A percentile compares a stretch with the other conserved stretches of the same genome.
Conservation (phyloP, 768 basidiomycete genomes). For the Termitomyces sp. region DNA sequence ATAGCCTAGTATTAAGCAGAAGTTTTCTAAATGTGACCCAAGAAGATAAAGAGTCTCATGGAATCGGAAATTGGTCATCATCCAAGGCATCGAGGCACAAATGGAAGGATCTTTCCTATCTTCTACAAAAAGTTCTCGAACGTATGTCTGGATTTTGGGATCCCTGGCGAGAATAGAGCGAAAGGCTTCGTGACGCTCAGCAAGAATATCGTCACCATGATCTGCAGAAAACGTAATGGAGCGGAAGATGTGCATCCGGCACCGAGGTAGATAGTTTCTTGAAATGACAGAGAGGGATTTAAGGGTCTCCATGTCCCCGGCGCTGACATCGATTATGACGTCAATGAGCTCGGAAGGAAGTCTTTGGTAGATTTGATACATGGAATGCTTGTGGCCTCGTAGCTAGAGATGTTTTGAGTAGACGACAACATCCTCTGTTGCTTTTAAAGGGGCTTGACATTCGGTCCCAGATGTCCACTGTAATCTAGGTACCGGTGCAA, state of each 20-base stretch:
- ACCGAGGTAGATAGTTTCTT: too few relatives aligned
- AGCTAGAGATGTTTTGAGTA: background rate
- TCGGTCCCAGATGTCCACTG: background rate
- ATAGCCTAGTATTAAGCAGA: background rate
- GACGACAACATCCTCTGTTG: background rate
- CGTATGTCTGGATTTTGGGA: background rate
- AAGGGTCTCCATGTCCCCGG: background rate
- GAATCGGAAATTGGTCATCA: background rate
- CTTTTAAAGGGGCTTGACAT: background rate
- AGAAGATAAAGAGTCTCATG: too few relatives aligned
- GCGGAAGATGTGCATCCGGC: too few relatives aligned
- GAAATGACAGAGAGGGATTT: background rate
- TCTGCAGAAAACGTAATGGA: constrained; percentile 1
- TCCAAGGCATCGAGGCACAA: background rate
- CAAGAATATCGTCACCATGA: background rate
- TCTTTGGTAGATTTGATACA: background rate
- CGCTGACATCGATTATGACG: constrained; percentile 2
- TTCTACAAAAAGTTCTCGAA: background rate
- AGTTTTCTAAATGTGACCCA: background rate
- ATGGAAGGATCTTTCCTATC: background rate
- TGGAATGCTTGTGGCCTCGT: too few relatives aligned
- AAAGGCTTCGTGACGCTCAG: background rate
- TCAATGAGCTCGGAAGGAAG: too few relatives aligned
- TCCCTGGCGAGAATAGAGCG: background rate
- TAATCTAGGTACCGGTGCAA: background rate